Conservation (phyloP, 2,329 filamentous ascomycete species). For the Juglanconis sp. region DNA sequence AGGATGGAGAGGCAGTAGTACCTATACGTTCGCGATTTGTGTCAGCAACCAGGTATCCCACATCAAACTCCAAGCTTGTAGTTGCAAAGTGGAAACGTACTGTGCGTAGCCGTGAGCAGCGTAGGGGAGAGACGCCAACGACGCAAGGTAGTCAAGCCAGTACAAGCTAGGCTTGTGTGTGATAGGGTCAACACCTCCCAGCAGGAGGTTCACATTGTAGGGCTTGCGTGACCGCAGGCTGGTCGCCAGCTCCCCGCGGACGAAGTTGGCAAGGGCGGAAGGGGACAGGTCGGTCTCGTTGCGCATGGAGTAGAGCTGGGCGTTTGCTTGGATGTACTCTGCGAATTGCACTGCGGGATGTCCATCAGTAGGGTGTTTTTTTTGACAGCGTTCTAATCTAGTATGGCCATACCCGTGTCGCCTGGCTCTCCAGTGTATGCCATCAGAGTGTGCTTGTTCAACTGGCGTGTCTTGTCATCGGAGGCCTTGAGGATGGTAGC, state of each 20-base stretch:
- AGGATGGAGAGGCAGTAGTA: constrained; percentile 98
- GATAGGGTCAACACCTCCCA: constrained; percentile 91
- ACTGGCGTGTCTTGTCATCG: constrained; percentile 91
- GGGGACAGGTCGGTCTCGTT: constrained; percentile 92
- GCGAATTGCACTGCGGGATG: constrained; percentile 83
- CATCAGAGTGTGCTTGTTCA: constrained; percentile 94
- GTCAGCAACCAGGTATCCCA: constrained; percentile 23
- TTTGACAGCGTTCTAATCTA: background rate
- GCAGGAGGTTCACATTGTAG: constrained; percentile 93
- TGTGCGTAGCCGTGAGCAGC: constrained; percentile 98
- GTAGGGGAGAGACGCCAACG: constrained; percentile 84
- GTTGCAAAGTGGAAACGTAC: constrained; percentile 45
- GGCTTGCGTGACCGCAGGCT: constrained; percentile 89
- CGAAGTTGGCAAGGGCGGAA: constrained; percentile 84
- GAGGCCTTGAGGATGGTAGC: constrained; percentile 90
- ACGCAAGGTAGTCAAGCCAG: constrained; percentile 96
- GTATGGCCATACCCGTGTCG: constrained; percentile 68
- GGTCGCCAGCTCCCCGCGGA: constrained; percentile 87
- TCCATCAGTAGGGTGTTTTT: constrained; percentile 17
- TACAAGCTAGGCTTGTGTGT: constrained; percentile 87
- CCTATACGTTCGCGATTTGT: constrained; percentile 36
- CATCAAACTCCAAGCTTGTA: background rate
- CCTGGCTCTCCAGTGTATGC: constrained; percentile 95
- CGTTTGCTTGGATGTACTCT: constrained; percentile 98
- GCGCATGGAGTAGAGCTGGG: constrained; percentile 97